Percentiles rank a stretch among this genome's conserved stretches.
Conservation (phyloP, 345 rosid genomes). For the Boechera retrofracta region DNA sequence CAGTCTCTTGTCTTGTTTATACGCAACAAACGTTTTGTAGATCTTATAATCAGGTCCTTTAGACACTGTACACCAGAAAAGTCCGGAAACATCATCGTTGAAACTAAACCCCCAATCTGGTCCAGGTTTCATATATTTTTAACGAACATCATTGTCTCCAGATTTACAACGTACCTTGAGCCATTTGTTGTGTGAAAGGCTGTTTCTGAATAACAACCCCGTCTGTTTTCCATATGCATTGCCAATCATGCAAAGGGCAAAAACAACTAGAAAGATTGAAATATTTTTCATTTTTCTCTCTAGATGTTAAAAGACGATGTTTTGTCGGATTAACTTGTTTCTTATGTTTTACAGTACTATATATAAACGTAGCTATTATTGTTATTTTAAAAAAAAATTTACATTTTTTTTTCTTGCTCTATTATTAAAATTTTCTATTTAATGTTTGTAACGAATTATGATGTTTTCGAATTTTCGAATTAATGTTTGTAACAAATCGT, state of each 20-base stretch:
- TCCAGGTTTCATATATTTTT: neutral
- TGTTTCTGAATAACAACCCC: neutral
- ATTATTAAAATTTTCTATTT: slow-evolving; percentile 4
- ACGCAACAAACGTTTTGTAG: slow-evolving; percentile 8
- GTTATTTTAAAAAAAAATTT: too few species aligned
- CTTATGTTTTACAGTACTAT: neutral
- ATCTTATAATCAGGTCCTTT: slow-evolving; percentile 33
- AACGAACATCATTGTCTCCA: neutral
- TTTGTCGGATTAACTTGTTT: neutral
- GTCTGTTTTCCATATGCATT: slow-evolving; percentile 14
- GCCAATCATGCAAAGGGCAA: slow-evolving; percentile 25
- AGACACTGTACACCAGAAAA: slow-evolving; percentile 17
- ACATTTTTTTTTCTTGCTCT: neutral
- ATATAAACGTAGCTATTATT: too few species aligned
- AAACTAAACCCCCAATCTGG: neutral
- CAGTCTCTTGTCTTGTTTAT: neutral
- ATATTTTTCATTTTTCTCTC: slow-evolving; percentile 28
- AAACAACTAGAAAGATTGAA: slow-evolving; percentile 22
- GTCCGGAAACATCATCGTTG: neutral
- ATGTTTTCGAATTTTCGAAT: neutral
- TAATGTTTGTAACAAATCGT: neutral
- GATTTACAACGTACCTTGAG: slow-evolving; percentile 36
- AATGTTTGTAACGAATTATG: neutral
- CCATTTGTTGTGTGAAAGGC: slow-evolving; percentile 17
- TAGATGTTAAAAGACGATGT: slow-evolving; percentile 1